phyloP scores from a whole-genome alignment of 768 basidiomycete genomes.

The Russula griseocarnosa region DNA sequence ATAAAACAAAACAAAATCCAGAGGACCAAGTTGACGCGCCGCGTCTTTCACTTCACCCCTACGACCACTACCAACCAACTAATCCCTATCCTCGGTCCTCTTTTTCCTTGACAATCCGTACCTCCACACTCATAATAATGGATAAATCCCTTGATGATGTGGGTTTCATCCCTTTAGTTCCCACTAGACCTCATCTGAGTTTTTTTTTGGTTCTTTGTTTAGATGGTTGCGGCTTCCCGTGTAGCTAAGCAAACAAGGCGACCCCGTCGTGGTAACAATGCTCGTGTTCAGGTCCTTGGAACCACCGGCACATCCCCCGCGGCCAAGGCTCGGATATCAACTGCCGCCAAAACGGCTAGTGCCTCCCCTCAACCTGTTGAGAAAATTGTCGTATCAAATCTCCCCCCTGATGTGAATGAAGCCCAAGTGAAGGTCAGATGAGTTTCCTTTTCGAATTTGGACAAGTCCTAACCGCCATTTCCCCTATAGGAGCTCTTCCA shows the following conservation, averaged over 20 bases:
- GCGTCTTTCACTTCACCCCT: background rate
- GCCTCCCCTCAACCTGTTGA: constrained; percentile 49
- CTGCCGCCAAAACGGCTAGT: constrained; percentile 37
- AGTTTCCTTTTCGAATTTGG: background rate
- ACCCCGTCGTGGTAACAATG: constrained; percentile 41
- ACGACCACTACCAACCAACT: constrained; percentile 12
- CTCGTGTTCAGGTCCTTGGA: constrained; percentile 61
- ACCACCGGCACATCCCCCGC: constrained; percentile 45
- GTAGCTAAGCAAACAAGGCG: constrained; percentile 42
- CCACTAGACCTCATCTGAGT: constrained; percentile 32
- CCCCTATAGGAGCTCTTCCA: constrained; percentile 79
- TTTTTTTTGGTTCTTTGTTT: constrained; percentile 25
- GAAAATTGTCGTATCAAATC: constrained; percentile 95
- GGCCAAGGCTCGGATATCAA: constrained; percentile 50
- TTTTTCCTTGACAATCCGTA: background rate
- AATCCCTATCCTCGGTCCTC: background rate
- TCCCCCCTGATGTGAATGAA: constrained; percentile 91
- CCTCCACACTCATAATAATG: constrained; percentile 41
- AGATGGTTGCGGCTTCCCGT: constrained; percentile 64
- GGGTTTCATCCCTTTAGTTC: constrained; percentile 32
- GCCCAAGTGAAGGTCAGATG: constrained; percentile 79
- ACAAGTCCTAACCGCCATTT: constrained; percentile 2
- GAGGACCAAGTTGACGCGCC: background rate
- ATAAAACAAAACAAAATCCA: constrained; percentile 13
- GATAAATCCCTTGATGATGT: constrained; percentile 86